These are phyloP conservation scores for Zancudomyces culisetae DNA, from an alignment of 371 early-diverging fungal genomes.

Conservation along the genomic window DNA sequence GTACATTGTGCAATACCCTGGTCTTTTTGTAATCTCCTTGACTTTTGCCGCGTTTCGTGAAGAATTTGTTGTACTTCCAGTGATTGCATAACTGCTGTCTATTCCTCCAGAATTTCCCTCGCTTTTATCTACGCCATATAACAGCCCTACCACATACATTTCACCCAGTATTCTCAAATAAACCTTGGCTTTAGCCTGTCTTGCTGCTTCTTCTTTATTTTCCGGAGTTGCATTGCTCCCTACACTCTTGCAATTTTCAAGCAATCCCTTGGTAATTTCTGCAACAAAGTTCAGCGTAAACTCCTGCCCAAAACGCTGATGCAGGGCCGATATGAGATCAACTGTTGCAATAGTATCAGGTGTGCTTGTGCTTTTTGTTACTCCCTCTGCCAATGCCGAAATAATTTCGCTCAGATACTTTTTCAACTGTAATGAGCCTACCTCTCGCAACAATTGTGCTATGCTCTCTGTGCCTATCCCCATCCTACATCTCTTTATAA, in stretches of 20 bases:
- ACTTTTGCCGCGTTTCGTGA: conserved; percentile 7
- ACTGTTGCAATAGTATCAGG: conserved; percentile 64
- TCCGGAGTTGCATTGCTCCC: conserved; percentile 39
- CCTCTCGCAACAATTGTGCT: conserved; percentile 55
- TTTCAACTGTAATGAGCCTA: conserved; percentile 71
- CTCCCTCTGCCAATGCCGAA: conserved; percentile 56
- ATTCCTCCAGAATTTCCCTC: conserved; percentile 9
- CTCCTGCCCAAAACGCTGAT: conserved; percentile 38
- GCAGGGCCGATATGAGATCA: conserved; percentile 26
- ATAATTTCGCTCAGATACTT: conserved; percentile 89
- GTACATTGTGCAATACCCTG: conserved; percentile 21
- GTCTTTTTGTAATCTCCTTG: conserved; percentile 16
- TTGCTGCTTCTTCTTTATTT: conserved; percentile 63
- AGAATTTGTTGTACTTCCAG: not conserved
- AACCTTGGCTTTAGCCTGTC: conserved; percentile 46
- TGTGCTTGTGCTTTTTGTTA: conserved; percentile 40
- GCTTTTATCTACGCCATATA: conserved; percentile 36
- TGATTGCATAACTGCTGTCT: conserved; percentile 13
- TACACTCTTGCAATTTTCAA: conserved; percentile 30
- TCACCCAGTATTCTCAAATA: conserved; percentile 59
- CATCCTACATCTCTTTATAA: conserved; percentile 80
- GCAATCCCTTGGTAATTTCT: conserved; percentile 32
- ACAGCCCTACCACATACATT: conserved; percentile 62
- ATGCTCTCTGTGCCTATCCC: conserved; percentile 54
- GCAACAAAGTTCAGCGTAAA: conserved; percentile 50